A percentile compares a stretch with the other conserved stretches of the same genome.
These are phyloP conservation scores for Trametes villosa DNA, from an alignment of 768 basidiomycete species.

Conservation along the genomic window DNA sequence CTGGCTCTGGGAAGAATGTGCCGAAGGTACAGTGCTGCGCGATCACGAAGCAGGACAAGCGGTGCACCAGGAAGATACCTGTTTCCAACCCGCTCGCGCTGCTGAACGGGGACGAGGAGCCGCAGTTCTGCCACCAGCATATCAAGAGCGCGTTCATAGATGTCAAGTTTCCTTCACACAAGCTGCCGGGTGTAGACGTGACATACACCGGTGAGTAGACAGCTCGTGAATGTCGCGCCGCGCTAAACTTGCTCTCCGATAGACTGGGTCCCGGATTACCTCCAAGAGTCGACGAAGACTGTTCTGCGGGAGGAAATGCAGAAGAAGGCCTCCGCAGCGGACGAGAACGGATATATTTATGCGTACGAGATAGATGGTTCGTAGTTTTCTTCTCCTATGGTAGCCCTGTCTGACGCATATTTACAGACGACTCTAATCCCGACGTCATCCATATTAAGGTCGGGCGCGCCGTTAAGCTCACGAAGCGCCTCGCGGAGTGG, in stretches of 20 bases:
- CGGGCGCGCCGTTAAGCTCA: constrained; percentile 75
- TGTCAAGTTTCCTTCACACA: constrained; percentile 17
- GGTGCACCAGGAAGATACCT: constrained; percentile 62
- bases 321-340: constrained; percentile 54
- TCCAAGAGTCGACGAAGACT: constrained; percentile 62
- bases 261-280: constrained; percentile 76
- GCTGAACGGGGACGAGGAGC: constrained; percentile 39
- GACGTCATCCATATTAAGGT: constrained; percentile 71
- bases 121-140: constrained; percentile 71
- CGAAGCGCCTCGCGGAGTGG: constrained; percentile 79
- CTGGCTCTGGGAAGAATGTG: constrained; percentile 9
- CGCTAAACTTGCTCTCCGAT: not conserved
- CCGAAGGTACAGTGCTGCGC: constrained; percentile 59
- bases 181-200: constrained; percentile 13
- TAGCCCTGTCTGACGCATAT: not conserved
- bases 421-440: constrained; percentile 39
- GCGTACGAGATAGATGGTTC: constrained; percentile 78
- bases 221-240: not conserved
- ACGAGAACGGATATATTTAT: constrained; percentile 80
- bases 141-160: constrained; percentile 50
- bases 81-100: constrained; percentile 37
- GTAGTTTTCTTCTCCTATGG: not conserved
- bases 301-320: constrained; percentile 60
- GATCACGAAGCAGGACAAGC: constrained; percentile 64
- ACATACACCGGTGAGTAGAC: constrained; percentile 14